phyloP scores from a whole-genome alignment of 2,329 filamentous ascomycete species.

The Dothidotthia symphoricarpi region DNA sequence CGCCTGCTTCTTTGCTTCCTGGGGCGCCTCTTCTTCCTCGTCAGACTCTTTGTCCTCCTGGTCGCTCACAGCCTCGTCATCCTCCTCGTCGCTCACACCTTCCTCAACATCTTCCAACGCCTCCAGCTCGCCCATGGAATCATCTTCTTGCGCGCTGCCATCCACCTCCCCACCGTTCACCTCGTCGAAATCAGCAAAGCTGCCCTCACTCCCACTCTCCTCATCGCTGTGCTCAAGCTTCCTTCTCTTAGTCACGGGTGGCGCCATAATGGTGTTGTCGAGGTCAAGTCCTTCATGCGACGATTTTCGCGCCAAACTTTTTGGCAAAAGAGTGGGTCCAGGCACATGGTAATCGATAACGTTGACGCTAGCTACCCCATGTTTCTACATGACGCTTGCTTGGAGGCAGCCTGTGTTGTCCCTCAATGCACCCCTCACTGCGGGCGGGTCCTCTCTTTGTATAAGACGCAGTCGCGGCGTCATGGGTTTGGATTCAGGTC shows the following conservation, averaged over 20 bases:
- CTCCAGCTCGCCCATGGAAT: constrained; percentile 9
- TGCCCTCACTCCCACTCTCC: constrained; percentile 27
- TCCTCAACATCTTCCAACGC: constrained; percentile 14
- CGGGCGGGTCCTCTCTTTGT: too few species aligned
- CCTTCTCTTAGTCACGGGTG: constrained; percentile 47
- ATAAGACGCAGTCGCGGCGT: too few species aligned
- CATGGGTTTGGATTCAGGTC: too few species aligned
- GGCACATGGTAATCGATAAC: background rate
- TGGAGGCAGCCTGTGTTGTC: constrained; percentile 1
- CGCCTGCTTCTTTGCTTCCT: constrained; percentile 1
- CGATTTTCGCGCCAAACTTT: constrained; percentile 25
- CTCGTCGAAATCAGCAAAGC: constrained; percentile 25
- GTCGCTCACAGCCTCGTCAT: constrained; percentile 16
- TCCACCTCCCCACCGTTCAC: constrained; percentile 15
- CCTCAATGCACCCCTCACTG: constrained; percentile 10
- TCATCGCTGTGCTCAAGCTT: constrained; percentile 45
- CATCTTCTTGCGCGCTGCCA: constrained; percentile 14
- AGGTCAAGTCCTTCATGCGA: constrained; percentile 4
- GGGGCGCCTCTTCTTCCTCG: too few species aligned
- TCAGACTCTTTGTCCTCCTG: constrained; percentile 6
- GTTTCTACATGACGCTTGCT: constrained; percentile 5
- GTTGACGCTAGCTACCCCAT: too few species aligned
- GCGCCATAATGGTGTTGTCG: constrained; percentile 28
- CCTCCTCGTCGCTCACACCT: constrained; percentile 13
- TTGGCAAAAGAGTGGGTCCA: constrained; percentile 7